These are phyloP conservation scores for Ganoderma resinaceum DNA, from an alignment of 1,284 basidiomycete genomes.

Conservation along the genomic window DNA sequence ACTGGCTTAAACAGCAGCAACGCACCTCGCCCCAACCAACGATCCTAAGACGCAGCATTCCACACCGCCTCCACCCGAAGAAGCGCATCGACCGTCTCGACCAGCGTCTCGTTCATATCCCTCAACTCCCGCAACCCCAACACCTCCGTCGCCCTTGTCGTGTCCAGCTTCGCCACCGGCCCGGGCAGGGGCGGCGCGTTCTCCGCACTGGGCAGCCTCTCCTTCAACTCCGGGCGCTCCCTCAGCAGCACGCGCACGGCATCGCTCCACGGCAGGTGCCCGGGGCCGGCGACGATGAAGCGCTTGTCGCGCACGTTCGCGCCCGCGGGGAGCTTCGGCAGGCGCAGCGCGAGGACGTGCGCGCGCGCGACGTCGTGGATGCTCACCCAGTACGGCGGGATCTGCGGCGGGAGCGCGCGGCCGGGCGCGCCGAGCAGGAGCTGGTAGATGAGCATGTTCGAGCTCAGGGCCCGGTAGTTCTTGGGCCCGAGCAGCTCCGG, in stretches of 20 bases:
- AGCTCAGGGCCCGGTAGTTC: constrained; percentile 7
- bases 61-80: constrained; percentile 33
- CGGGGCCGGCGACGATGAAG: constrained; percentile 25
- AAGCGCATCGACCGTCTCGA: constrained; percentile 31
- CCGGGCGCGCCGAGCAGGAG: constrained; percentile 20
- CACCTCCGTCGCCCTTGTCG: constrained; percentile 26
- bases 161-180: constrained; percentile 19
- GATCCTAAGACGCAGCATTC: constrained; percentile 8
- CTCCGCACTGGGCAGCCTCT: constrained; percentile 11
- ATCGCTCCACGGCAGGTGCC: constrained; percentile 21
- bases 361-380: constrained; percentile 38
- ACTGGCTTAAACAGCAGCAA: too few species aligned
- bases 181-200: constrained; percentile 10
- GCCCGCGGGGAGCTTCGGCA: constrained; percentile 16
- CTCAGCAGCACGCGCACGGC: constrained; percentile 29
- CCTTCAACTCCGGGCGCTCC: constrained; percentile 32
- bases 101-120: constrained; percentile 29
- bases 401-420: constrained; percentile 18
- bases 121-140: constrained; percentile 29
- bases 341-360: constrained; percentile 30
- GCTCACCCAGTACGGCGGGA: constrained; percentile 22
- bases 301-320: constrained; percentile 33
- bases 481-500: not conserved
- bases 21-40: too few species aligned
- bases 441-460: constrained; percentile 20